Base-by-base conservation (phyloP, 75 land plant genomes). In the Picea sitchensis region DNA sequence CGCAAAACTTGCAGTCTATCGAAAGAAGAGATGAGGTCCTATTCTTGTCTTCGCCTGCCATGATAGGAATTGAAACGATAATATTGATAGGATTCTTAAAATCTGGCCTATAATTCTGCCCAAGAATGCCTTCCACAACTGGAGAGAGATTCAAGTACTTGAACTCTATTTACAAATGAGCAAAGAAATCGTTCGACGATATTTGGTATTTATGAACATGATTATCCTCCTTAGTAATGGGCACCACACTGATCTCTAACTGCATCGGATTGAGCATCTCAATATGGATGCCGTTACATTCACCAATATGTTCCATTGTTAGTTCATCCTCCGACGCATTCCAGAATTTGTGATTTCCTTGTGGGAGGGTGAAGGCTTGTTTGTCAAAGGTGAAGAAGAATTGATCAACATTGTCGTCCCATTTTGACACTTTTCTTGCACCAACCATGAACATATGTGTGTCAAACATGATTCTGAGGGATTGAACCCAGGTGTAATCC, bases 1-100 rank as follows among this genome's bases (percentile, higher is more conserved):
- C 76, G 71, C 82, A 78, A 71, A 76, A 31, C 3, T 67, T 61
- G 78, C 90, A 94, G 59, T 89, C 88, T 1, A 86, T 64, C 0
- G 88, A 73, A 59, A 87, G 69, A 51, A 91, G 83, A 2, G 93
- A 87, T 4, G 87, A 20, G 13, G 87, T 82, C 34, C 54, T 68
- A 80, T 89, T 89, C 76, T 76, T 85, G 58, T 91, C 86, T 51
- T 91, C 96, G 3, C 91, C 93, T 3, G 91, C 93, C 76, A 91
- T 82, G 23, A 87, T 79, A 1, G 91, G 89, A 91, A 91, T 91
- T 36, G 88, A 82, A 51, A 88, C 87, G 0, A 89, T 91, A 44
- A 81, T 77, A 82, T 88, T 91, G 23, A 84, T 89, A 1, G 93
- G 90, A 59, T 81, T 88, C 73, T 65, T 64, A 65, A 86, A 91